Conservation (phyloP, 169 alveolate species). For the Plasmodium yoelii region DNA sequence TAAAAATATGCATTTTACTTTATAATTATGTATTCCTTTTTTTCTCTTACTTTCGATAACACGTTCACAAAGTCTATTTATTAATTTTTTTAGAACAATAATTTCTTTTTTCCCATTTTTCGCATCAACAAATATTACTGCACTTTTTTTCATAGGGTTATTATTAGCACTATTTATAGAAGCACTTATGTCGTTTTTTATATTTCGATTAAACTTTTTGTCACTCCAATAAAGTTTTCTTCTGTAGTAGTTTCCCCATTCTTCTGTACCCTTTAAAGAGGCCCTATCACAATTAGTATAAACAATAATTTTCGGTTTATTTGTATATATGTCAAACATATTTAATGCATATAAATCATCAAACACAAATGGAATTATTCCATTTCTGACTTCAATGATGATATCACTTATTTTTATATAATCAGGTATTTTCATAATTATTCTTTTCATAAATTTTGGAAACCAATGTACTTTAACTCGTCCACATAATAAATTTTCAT, state of each 20-base stretch:
- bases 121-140: slow-evolving; percentile 84
- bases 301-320: slow-evolving; percentile 81
- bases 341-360: slow-evolving; percentile 79
- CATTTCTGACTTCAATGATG: slow-evolving; percentile 84
- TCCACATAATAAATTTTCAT: slow-evolving; percentile 57
- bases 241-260: slow-evolving; percentile 85
- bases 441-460: slow-evolving; percentile 81
- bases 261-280: slow-evolving; percentile 78
- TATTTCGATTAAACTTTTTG: slow-evolving; percentile 77
- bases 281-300: slow-evolving; percentile 83
- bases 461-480: slow-evolving; percentile 80
- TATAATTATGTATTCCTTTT: slow-evolving; percentile 80
- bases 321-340: slow-evolving; percentile 80
- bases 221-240: slow-evolving; percentile 76
- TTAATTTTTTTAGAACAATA: slow-evolving; percentile 79
- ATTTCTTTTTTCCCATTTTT: slow-evolving; percentile 80
- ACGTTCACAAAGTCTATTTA: slow-evolving; percentile 78
- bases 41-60: slow-evolving; percentile 76
- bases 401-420: slow-evolving; percentile 81
- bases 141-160: slow-evolving; percentile 78
- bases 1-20: slow-evolving; percentile 84
- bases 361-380: slow-evolving; percentile 83
- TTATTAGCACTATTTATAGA: neutral
- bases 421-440: slow-evolving; percentile 78
- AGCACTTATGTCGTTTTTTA: slow-evolving; percentile 41